Conservation (phyloP, 2,329 filamentous ascomycete species). For the Fusarium globosum region DNA sequence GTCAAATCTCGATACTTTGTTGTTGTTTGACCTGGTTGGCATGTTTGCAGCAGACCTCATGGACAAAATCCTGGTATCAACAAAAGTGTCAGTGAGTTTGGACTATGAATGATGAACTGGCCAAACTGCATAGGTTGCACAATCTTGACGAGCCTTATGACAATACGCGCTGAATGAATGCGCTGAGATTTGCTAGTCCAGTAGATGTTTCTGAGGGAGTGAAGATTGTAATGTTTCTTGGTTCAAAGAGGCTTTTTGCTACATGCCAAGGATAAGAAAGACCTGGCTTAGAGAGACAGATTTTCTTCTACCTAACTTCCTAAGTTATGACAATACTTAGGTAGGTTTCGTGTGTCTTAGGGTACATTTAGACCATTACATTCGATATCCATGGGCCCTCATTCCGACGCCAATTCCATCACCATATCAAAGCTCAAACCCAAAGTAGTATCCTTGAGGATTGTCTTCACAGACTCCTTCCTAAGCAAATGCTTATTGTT, state of each 20-base stretch:
- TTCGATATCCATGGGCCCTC: not conserved
- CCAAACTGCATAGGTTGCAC: not conserved
- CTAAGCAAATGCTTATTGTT: accelerated
- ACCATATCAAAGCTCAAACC: not conserved
- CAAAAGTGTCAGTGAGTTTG: not conserved
- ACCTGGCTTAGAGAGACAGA: too few relatives aligned
- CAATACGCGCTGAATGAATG: accelerated
- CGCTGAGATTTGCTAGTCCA: accelerated
- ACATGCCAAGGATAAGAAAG: not conserved
- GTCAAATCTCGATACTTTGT: not conserved
- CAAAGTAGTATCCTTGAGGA: accelerated
- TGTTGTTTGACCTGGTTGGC: accelerated
- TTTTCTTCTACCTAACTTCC: too few relatives aligned
- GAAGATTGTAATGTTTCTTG: not conserved
- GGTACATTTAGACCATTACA: accelerated
- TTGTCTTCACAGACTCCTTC: accelerated
- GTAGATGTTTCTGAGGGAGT: accelerated
- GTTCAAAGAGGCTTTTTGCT: not conserved
- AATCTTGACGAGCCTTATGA: not conserved
- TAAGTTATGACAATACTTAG: accelerated
- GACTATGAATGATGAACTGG: not conserved
- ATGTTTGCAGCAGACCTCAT: not conserved
- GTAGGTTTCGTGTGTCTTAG: accelerated
- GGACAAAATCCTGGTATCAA: not conserved
- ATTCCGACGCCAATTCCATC: not conserved